These are phyloP conservation scores for Agrostemma githago DNA, from an alignment of 148 eudicot species.

Conservation along the genomic window DNA sequence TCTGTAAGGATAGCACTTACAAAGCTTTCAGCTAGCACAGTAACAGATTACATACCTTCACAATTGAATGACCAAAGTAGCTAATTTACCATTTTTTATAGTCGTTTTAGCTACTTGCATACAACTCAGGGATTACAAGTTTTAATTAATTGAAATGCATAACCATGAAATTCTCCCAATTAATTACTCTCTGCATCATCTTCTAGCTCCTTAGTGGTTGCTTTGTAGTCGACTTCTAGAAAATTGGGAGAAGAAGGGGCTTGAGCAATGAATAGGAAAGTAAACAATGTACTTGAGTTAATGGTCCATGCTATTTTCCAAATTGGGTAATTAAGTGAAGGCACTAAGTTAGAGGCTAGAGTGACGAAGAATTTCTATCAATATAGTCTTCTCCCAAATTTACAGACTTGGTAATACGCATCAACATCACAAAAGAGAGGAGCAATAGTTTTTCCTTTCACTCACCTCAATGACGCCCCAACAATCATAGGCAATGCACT, in stretches of 20 bases:
- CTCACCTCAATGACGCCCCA: conserved; percentile 79
- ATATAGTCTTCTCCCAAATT: neutral
- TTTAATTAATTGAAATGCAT: too few relatives aligned
- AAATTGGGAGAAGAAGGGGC: too few relatives aligned
- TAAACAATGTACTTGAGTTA: neutral
- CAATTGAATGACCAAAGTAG: neutral
- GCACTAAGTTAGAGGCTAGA: neutral
- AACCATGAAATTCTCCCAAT: neutral
- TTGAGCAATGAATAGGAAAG: neutral
- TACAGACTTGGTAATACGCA: neutral
- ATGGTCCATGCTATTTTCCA: neutral
- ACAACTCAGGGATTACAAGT: neutral
- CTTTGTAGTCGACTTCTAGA: neutral
- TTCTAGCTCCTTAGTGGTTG: neutral
- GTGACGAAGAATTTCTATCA: neutral
- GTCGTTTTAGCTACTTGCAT: neutral
- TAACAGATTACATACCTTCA: neutral
- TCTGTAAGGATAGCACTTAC: neutral
- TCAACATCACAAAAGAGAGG: neutral
- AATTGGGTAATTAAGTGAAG: neutral
- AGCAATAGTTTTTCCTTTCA: neutral
- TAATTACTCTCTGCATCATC: neutral
- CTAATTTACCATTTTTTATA: neutral
- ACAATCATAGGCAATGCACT: conserved; percentile 77
- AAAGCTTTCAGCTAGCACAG: neutral